Evolutionary conservation across 2,329 filamentous ascomycete genomes (phyloP).

Genomic region (Camptophora hylomeconis): DNA sequence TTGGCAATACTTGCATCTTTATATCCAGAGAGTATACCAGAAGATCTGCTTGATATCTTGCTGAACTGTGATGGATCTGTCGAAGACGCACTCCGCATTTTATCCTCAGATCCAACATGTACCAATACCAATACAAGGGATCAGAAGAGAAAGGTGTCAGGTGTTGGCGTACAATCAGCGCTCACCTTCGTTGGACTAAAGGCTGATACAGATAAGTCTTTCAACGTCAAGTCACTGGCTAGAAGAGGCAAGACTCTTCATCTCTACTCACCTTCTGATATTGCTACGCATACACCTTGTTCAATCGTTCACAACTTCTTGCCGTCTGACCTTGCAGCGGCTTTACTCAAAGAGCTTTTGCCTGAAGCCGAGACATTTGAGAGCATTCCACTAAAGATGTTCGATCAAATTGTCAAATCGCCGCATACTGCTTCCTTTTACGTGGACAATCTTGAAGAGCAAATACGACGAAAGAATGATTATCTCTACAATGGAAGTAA

Average conservation of each 20-base stretch:
- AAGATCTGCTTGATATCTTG: slow-evolving; percentile 63
- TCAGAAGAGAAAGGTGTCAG: slow-evolving; percentile 14
- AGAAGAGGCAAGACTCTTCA: slow-evolving; percentile 73
- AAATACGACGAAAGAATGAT: slow-evolving; percentile 56
- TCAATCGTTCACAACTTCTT: slow-evolving; percentile 89
- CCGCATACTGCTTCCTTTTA: slow-evolving; percentile 79
- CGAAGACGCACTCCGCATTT: slow-evolving; percentile 44
- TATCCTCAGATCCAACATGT: slow-evolving; percentile 27
- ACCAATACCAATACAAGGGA: slow-evolving; percentile 38
- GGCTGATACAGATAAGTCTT: slow-evolving; percentile 17
- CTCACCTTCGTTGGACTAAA: slow-evolving; percentile 26
- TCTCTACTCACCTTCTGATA: slow-evolving; percentile 67
- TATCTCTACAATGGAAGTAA: slow-evolving; percentile 76
- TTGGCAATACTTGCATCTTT: slow-evolving; percentile 72
- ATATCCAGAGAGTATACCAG: slow-evolving; percentile 50
- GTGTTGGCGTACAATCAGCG: slow-evolving; percentile 24
- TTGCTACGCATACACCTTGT: slow-evolving; percentile 75
- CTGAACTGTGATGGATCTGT: slow-evolving; percentile 69
- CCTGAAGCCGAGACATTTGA: slow-evolving; percentile 59
- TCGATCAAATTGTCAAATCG: slow-evolving; percentile 73
- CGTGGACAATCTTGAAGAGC: slow-evolving; percentile 60
- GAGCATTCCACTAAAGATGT: slow-evolving; percentile 66
- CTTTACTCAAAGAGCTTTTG: slow-evolving; percentile 62
- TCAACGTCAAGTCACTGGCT: slow-evolving; percentile 35
- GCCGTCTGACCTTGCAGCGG: slow-evolving; percentile 55